Evolutionary conservation across 106 monocot species (phyloP), one percentile per base, ranked within the genome.

Genomic region (Phalaenopsis equestris): DNA sequence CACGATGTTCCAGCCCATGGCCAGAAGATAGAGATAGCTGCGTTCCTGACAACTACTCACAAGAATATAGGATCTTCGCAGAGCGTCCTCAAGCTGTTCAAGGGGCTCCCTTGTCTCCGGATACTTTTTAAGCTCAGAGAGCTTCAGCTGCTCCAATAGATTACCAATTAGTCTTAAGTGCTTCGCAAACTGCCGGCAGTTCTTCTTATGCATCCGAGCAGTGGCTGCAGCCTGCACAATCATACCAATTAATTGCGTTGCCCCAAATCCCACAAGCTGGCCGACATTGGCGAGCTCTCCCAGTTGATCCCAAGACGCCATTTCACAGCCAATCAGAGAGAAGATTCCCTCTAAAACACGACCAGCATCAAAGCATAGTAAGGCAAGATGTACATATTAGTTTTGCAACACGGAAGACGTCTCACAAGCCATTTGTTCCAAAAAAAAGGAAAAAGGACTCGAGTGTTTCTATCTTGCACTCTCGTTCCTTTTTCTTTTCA

Each of bases 61-160:
- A 41, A 89, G 85, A 11, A 93, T 55, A 30, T 90, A 90, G 1
- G 93, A 81, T 38, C 90, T 80, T 55, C 93, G 79, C 9, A 93
- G 80, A 0, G 90, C 85, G 67, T 93, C 93, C 80, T 93, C 93
- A 36, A 93, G 83, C 84, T 90, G 87, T 84, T 90, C 90, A 78
- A 93, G 74, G 1, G 93, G 90, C 76, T 90, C 90, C 48, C 93
- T 76, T 1, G 88, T 93, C 80, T 90, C 93, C 12, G 90, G 86
- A 68, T 93, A 86, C 84, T 75, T 85, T 82, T 89, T 93, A 41
- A 93, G 84, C 87, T 93, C 90, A 0, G 93, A 89, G 72, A 89
- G 83, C 84, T 84, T 87, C 49, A 93, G 89, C 84, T 90, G 88
- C 52, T 85, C 81, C 64, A 89, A 76, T 37, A 94, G 81, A 73